These are phyloP conservation scores for Penicillium crystallinum DNA, from an alignment of 495 filamentous ascomycete species.

Conservation along the genomic window DNA sequence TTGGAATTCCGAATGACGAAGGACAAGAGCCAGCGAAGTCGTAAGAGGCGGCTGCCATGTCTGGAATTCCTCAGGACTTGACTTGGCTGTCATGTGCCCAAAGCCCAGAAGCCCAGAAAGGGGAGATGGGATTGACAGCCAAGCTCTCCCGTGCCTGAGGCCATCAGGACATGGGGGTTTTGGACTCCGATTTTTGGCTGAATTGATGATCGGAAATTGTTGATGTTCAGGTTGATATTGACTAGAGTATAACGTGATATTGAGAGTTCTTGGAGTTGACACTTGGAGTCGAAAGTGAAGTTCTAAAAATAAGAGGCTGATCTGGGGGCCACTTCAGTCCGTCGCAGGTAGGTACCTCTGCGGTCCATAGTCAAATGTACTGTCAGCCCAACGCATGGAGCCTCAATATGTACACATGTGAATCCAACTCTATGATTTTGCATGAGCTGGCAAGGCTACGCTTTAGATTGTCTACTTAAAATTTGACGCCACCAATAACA, in stretches of 20 bases:
- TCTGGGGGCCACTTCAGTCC: background rate
- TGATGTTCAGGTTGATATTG: too few species aligned
- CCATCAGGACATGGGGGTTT: too few species aligned
- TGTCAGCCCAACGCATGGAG: background rate
- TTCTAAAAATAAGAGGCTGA: background rate
- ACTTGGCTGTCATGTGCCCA: background rate
- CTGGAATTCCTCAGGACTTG: background rate
- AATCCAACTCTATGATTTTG: background rate
- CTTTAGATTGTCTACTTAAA: background rate
- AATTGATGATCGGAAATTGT: too few species aligned
- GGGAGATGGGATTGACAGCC: background rate
- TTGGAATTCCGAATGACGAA: conserved; percentile 20
- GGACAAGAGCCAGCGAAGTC: background rate
- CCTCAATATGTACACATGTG: background rate
- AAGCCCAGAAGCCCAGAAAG: background rate
- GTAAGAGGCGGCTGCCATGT: background rate
- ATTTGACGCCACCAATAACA: background rate
- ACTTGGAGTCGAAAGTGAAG: background rate
- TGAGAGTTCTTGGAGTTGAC: too few species aligned
- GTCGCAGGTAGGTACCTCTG: too few species aligned
- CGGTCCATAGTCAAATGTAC: too few species aligned
- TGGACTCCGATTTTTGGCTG: too few species aligned
- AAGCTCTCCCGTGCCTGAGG: background rate
- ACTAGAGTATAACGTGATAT: too few species aligned
- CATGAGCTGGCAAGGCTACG: background rate